Conservation (phyloP, 2,329 filamentous ascomycete genomes). For the Eutypella sp. region DNA sequence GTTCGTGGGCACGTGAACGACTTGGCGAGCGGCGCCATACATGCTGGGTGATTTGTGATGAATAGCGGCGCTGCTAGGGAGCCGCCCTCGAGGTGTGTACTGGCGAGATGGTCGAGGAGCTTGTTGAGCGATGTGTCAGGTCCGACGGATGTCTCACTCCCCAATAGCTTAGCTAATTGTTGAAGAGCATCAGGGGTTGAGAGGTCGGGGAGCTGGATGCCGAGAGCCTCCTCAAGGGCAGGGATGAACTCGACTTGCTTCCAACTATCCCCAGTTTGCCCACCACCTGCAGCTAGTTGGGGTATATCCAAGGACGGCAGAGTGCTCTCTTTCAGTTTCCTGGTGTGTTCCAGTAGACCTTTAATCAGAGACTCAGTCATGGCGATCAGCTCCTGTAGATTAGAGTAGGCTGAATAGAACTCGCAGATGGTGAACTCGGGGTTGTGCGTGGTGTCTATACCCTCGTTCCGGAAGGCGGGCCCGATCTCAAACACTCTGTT, state of each 20-base stretch:
- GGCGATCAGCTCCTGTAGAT: conserved; percentile 66
- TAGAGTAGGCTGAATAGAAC: conserved; percentile 86
- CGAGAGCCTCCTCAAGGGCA: conserved; percentile 65
- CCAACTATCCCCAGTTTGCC: conserved; percentile 52
- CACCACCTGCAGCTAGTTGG: conserved; percentile 31
- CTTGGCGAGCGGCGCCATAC: conserved; percentile 87
- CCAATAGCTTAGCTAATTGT: conserved; percentile 47
- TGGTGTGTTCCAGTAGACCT: conserved; percentile 50
- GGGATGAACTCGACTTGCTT: conserved; percentile 75
- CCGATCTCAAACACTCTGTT: conserved; percentile 92
- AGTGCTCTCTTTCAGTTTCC: conserved; percentile 36
- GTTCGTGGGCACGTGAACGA: conserved; percentile 67
- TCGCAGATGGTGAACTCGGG: conserved; percentile 97
- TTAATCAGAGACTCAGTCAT: conserved; percentile 70
- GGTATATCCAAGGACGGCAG: conserved; percentile 44
- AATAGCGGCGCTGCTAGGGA: conserved; percentile 68
- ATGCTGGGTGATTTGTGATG: conserved; percentile 84
- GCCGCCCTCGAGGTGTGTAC: conserved; percentile 70
- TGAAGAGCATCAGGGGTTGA: conserved; percentile 48
- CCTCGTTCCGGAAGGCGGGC: conserved; percentile 88
- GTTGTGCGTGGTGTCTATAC: conserved; percentile 86
- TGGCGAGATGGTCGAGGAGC: conserved; percentile 76
- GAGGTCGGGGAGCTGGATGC: conserved; percentile 61
- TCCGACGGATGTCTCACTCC: conserved; percentile 63
- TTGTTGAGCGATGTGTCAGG: conserved; percentile 50